Percentiles rank a stretch among this genome's conserved stretches.
Evolutionary conservation across 1,139 yeast species (phyloP).

Genomic region (Protomyces pachydermus): DNA sequence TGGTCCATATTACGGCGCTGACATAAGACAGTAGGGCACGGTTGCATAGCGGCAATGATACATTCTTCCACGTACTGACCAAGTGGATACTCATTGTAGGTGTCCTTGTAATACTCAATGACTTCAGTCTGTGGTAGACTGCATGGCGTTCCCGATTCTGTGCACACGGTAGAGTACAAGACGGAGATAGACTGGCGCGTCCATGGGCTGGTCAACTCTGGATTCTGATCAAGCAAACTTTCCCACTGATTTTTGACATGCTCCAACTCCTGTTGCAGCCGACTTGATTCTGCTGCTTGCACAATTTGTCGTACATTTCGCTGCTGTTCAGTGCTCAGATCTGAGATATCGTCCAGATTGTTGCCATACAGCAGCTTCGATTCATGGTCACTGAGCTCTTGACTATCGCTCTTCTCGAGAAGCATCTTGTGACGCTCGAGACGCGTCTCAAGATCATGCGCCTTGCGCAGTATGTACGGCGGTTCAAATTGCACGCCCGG

Average conservation of each 20-base stretch:
- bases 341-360: slow-evolving; percentile 17
- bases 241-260: slow-evolving; percentile 54
- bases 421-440: slow-evolving; percentile 32
- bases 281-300: slow-evolving; percentile 19
- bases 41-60: slow-evolving; percentile 59
- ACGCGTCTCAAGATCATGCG: slow-evolving; percentile 40
- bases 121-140: slow-evolving; percentile 78
- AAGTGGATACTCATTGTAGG: slow-evolving; percentile 62
- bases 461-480: slow-evolving; percentile 54
- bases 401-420: slow-evolving; percentile 3
- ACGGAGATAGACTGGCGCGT: slow-evolving; percentile 73
- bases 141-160: slow-evolving; percentile 85
- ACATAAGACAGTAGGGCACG: slow-evolving; percentile 70
- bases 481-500: slow-evolving; percentile 67
- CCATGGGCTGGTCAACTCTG: slow-evolving; percentile 53
- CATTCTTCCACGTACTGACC: slow-evolving; percentile 84
- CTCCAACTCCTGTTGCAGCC: slow-evolving; percentile 15
- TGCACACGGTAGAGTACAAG: slow-evolving; percentile 74
- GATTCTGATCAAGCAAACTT: slow-evolving; percentile 45
- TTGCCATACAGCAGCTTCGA: slow-evolving; percentile 7
- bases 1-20: slow-evolving; percentile 68
- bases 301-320: slow-evolving; percentile 10
- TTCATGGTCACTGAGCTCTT: slow-evolving; percentile 3
- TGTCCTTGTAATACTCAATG: slow-evolving; percentile 84
- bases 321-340: slow-evolving; percentile 14